A percentile compares a stretch with the other conserved stretches of the same genome.
Evolutionary conservation across 192 early-diverging fungal genomes (phyloP).

Genomic region (Backusella psychrophila): DNA sequence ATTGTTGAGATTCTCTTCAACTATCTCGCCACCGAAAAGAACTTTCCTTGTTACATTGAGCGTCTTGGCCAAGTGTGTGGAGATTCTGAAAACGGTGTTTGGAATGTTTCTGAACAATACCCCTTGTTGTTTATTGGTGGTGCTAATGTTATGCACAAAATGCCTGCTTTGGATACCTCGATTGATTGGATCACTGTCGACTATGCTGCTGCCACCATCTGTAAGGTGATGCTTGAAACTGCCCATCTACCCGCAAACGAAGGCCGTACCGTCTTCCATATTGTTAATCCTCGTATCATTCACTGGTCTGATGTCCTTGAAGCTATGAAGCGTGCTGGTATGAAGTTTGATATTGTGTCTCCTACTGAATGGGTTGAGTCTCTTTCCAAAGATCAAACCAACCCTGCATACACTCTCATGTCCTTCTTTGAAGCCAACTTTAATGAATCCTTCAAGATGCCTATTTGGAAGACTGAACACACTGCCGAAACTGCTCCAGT

Average conservation of each 20-base stretch:
- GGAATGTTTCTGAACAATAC: conserved; percentile 28
- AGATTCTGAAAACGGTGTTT: conserved; percentile 24
- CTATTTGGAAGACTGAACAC: conserved; percentile 1
- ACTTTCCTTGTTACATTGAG: conserved; percentile 18
- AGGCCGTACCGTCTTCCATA: conserved; percentile 14
- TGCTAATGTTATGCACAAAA: conserved; percentile 23
- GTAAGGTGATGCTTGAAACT: conserved; percentile 16
- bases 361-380: conserved; percentile 19
- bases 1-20: conserved; percentile 27
- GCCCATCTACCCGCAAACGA: not conserved
- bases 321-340: conserved; percentile 5
- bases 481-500: not conserved
- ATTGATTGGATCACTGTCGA: conserved; percentile 36
- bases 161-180: conserved; percentile 7
- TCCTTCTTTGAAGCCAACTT: conserved; percentile 14
- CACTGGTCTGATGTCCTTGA: conserved; percentile 19
- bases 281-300: conserved; percentile 26
- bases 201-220: conserved; percentile 20
- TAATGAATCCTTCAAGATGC: not conserved
- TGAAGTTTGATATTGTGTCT: conserved; percentile 21
- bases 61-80: conserved; percentile 34
- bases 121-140: conserved; percentile 25
- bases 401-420: conserved; percentile 22
- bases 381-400: conserved; percentile 16
- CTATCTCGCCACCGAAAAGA: conserved; percentile 13